A percentile compares a stretch with the other conserved stretches of the same genome.
Conservation (phyloP, 352 stramenopile species). For the Pythium dissimile region DNA sequence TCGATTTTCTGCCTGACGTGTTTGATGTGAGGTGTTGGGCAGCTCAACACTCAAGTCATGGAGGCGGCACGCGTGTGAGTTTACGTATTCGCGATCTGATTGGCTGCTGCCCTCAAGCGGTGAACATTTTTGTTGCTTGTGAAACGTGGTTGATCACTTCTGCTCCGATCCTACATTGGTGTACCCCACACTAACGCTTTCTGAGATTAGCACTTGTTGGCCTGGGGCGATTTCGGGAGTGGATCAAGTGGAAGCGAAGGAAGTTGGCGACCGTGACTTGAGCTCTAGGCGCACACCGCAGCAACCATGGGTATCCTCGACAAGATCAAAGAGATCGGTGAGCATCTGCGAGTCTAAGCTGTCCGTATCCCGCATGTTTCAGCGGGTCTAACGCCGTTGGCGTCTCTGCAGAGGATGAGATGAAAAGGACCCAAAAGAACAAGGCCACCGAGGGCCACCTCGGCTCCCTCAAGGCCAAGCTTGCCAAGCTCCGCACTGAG, state of each 20-base stretch:
- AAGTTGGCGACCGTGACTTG: not conserved
- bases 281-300: conserved; percentile 11
- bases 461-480: conserved; percentile 96
- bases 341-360: too few species aligned
- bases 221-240: not conserved
- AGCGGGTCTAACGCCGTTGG: not conserved
- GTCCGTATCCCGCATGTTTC: not conserved
- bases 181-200: conserved; percentile 23
- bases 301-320: conserved; percentile 90
- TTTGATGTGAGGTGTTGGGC: conserved; percentile 19
- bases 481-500: conserved; percentile 98
- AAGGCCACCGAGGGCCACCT: conserved; percentile 93
- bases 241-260: conserved; percentile 13
- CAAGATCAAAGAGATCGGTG: conserved; percentile 93
- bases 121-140: conserved; percentile 11
- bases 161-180: not conserved
- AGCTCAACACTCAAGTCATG: not conserved
- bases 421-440: conserved; percentile 98
- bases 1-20: not conserved
- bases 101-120: not conserved
- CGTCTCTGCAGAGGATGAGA: conserved; percentile 86
- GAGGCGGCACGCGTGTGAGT: not conserved
- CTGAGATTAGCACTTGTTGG: too few species aligned
- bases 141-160: not conserved
- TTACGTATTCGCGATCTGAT: conserved; percentile 5